These are phyloP conservation scores for Aspergillus spinulosporus DNA, from an alignment of 2,329 filamentous ascomycete species.

Conservation along the genomic window DNA sequence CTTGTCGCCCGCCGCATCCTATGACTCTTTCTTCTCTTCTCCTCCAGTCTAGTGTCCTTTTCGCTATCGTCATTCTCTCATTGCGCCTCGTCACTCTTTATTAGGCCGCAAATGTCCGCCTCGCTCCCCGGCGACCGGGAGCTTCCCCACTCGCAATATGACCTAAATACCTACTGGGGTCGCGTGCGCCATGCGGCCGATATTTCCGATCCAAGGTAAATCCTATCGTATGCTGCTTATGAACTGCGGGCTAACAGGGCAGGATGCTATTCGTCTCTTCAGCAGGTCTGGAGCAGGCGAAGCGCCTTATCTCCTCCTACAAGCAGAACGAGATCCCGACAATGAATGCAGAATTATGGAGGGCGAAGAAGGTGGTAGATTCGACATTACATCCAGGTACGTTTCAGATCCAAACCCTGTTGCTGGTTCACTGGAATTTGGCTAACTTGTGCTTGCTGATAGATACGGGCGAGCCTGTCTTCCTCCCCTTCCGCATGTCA, in stretches of 20 bases:
- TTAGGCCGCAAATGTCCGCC: conserved; percentile 54
- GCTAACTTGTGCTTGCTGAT: neutral
- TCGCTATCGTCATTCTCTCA: conserved; percentile 12
- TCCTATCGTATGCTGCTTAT: neutral
- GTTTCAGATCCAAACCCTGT: neutral
- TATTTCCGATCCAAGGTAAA: conserved; percentile 88
- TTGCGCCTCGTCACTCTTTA: conserved; percentile 6
- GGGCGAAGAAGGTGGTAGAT: conserved; percentile 95
- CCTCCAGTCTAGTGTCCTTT: conserved; percentile 11
- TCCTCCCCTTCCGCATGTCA: conserved; percentile 97
- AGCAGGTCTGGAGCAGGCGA: conserved; percentile 79
- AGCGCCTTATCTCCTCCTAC: conserved; percentile 76
- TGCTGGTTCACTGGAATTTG: neutral
- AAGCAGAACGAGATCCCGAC: conserved; percentile 75
- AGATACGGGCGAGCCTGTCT: conserved; percentile 91
- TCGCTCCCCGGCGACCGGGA: conserved; percentile 70
- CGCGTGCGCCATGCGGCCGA: conserved; percentile 85
- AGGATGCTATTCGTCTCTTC: conserved; percentile 84
- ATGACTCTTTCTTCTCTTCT: neutral
- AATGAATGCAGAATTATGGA: conserved; percentile 92
- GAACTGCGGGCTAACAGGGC: conserved; percentile 15
- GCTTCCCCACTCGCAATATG: conserved; percentile 87
- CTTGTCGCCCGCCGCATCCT: neutral
- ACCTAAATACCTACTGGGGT: conserved; percentile 91
- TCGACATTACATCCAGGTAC: conserved; percentile 92